Evolutionary conservation across 2,329 filamentous ascomycete species (phyloP), one percentile per base, ranked within the genome.

Genomic region (Dothideomycetes sp.): DNA sequence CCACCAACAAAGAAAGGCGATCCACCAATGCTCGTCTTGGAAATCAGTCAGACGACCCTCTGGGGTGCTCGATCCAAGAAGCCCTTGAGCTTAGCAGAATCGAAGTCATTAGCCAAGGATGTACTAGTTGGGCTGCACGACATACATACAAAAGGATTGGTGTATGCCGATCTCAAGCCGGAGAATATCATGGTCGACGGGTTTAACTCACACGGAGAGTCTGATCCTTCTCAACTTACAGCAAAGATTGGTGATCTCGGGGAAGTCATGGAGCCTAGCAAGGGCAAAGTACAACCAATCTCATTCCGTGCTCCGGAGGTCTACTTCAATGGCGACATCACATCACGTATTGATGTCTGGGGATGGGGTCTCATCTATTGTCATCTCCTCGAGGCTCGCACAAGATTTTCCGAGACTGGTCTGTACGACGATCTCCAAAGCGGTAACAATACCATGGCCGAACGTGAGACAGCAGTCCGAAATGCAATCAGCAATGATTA

Each of bases 91-190:
- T 43, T 50, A 10, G 45, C 33, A 1, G 54, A 56, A 33, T 43
- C 56, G 32, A 44, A 47, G 17, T 38, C 44, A 6, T 43, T 53
- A 29, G 45, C 47, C 12, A 47, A 46, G 23, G 45, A 45, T 15
- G 47, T 50, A n/a, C 42, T 56, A 7, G 35, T 48, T 10, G 52
- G 51, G 6, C 44, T 56, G 9, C 29, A 41, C 16, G 49, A 51
- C 4, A 41, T 56, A 5, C 53, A 56, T 30, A 46, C 43, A 4
- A 43, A 51, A 16, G 50, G 52, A 4, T 40, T 54, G n/a, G 53
- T 54, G 8, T 55, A 55, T 25, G 51, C 49, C 6, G 53, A 56
- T 20, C 31, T 56, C 15, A 56, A 56, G 45, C 53, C 53, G 47
- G 47, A 53, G 15, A 56, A 56, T 33, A 47, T 56, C 34, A 49